phyloP scores from a whole-genome alignment of 2,329 filamentous ascomycete species.

The Metarhizium sp. region DNA sequence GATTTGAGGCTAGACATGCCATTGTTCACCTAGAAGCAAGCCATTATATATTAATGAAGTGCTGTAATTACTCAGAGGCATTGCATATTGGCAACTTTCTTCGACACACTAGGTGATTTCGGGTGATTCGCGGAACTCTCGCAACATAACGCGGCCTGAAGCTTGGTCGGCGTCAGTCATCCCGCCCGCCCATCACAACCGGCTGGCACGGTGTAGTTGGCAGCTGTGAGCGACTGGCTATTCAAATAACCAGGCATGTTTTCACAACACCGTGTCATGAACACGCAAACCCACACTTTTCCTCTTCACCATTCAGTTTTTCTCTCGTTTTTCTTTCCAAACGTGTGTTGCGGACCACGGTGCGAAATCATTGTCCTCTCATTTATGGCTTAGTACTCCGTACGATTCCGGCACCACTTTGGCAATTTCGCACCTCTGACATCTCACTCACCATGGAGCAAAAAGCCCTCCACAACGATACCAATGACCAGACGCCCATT shows the following conservation, averaged over 20 bases:
- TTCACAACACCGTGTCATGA: neutral
- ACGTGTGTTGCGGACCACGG: neutral
- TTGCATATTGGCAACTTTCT: too few species aligned
- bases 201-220: neutral
- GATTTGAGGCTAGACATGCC: neutral
- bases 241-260: neutral
- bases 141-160: too few species aligned
- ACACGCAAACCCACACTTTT: neutral
- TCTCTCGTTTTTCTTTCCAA: neutral
- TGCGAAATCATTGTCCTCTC: neutral
- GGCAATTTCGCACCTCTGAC: neutral
- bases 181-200: neutral
- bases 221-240: neutral
- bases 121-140: too few species aligned
- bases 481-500: neutral
- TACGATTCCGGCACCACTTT: neutral
- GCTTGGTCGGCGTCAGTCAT: too few species aligned
- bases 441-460: neutral
- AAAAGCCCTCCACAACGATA: neutral
- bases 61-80: neutral
- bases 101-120: too few species aligned
- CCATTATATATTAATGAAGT: neutral
- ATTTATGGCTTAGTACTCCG: neutral
- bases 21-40: neutral
- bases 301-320: neutral